Evolutionary conservation across 352 stramenopile species (phyloP), one percentile per base, ranked within the genome.

Genomic region (Lagenidium sp.): DNA sequence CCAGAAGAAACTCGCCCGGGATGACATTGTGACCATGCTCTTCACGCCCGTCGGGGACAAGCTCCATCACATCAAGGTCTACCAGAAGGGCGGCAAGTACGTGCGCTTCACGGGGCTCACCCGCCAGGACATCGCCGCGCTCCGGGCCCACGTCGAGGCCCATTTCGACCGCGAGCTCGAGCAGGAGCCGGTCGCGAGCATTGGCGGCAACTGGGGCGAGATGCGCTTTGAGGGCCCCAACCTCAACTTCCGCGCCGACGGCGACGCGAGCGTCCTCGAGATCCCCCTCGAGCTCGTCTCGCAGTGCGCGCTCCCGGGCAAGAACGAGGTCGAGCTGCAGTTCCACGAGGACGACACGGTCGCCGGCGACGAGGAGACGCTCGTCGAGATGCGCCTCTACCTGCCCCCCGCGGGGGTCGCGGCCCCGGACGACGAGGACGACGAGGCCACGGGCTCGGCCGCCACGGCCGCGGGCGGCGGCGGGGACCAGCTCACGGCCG

Each of bases 241-340:
- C 44, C 66, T 90, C 44, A 91, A 90, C 62, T 93, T 90, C 44
- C 72, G 72, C 38, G n/a, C n/a, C n/a, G 65, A 66, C 13, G 51
- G 59, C 23, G 68, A 83, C 36, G 63, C 72, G 18, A 85, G 70
- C 25, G 63, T 91, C 24, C 75, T 91, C 44, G 79, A 91, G 40
- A 62, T 93, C 32, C 69, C 73, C 21, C 55, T 89, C 0, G 66
- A 89, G 39, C 68, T 84, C 44, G 80, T 93, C 31, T 85, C 77
- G 16, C 77, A 85, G 60, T 94, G 74, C 39, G 95, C 97, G 6
- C 57, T 98, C 44, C 96, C 96, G 0, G 94, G 90, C 38, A 97
- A 95, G 44, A 98, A 98, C 65, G 96, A 99, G 59, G 95, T 99
- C 37, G 95, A 99, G 65, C 66, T 99, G 41, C 97, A 99, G 72